Evolutionary conservation across 495 filamentous ascomycete genomes (phyloP), one percentile per base, ranked within the genome.

Genomic region (Sordaria brevicollis): DNA sequence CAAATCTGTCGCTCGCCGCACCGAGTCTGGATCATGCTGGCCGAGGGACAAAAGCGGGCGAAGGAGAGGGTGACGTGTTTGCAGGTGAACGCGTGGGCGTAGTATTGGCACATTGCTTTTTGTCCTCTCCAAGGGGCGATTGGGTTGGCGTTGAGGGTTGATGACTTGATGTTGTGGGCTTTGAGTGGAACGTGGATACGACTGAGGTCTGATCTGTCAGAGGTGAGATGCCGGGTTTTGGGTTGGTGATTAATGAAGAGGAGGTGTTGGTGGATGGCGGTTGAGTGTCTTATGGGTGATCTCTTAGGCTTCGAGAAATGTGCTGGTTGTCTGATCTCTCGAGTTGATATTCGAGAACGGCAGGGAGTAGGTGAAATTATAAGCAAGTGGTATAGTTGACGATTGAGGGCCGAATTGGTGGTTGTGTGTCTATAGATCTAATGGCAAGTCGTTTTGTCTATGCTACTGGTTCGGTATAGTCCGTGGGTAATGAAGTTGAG

Each of bases 21-120:
- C 0, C 72, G 72, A 17, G 75, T 78, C 65, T 79, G 77, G 69
- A 78, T 75, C 38, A 77, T 69, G 36, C 62, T 65, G 41, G 76
- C 76, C 1, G 72, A 71, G 6, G 54, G 68, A 73, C 78, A 79
- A 68, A 75, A 75, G 68, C 67, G 34, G 57, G 74, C 76, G 49
- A 79, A 77, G 66, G 70, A 72, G 70, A 73, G 71, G 9, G 49
- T 66, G 19, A 69, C 67, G 75, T 79, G 67, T 43, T 72, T 74
- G 73, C 76, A 79, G 43, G 70, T 39, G 69, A 74, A 75, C 21
- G 65, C 57, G 69, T 78, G 75, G 69, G 76, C 76, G 73, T 79
- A 78, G 70, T 79, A 79, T 19, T 73, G 68, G 57, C 78, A 79
- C 78, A 79, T 79, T 73, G 70, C n/a, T 5, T 36, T 62, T 33